These are phyloP conservation scores for Waltiozyma solani DNA, from an alignment of 1,139 yeast species.

Conservation along the genomic window DNA sequence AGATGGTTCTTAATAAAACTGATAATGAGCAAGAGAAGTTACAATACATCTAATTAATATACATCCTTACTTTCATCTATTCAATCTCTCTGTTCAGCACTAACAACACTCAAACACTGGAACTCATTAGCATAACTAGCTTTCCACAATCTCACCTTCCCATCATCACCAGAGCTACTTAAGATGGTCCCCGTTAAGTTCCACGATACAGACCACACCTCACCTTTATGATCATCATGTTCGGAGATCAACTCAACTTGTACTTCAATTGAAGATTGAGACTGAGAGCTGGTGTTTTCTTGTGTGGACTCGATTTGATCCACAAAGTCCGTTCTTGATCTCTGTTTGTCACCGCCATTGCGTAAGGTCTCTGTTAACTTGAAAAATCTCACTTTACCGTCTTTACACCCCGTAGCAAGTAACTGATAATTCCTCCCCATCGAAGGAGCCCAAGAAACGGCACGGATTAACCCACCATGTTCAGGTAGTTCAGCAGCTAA, in stretches of 20 bases:
- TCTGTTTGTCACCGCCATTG: not conserved
- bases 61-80: not conserved
- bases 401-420: conserved; percentile 93
- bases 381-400: conserved; percentile 82
- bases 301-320: not conserved
- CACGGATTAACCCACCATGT: conserved; percentile 78
- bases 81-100: conserved; percentile 40
- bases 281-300: not conserved
- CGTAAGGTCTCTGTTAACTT: conserved; percentile 49
- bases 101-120: conserved; percentile 85
- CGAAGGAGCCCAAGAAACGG: conserved; percentile 95
- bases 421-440: conserved; percentile 87
- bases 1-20: too few species aligned
- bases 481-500: conserved; percentile 47
- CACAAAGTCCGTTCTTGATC: not conserved
- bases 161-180: conserved; percentile 94
- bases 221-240: conserved; percentile 72
- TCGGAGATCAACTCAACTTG: conserved; percentile 42
- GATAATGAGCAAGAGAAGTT: too few species aligned
- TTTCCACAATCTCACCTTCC: conserved; percentile 86
- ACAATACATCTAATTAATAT: too few species aligned
- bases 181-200: conserved; percentile 86
- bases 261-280: conserved; percentile 12
- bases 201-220: conserved; percentile 96
- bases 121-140: conserved; percentile 77